Evolutionary conservation across 2,329 filamentous ascomycete species (phyloP), one percentile per base, ranked within the genome.

Genomic region (Fusarium graminum): DNA sequence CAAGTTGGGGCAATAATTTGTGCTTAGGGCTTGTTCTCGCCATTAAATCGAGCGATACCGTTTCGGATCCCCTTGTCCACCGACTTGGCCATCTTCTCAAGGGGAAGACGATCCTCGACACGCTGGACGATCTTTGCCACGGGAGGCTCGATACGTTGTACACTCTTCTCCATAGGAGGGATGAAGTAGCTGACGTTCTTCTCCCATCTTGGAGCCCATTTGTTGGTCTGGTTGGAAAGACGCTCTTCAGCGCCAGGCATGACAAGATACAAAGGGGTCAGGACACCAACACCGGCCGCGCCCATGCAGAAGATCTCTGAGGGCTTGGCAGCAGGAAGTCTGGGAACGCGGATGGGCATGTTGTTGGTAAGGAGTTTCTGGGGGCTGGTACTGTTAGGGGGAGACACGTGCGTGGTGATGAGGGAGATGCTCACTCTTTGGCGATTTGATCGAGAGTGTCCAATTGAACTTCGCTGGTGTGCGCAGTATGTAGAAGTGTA

Each of bases 201-300:
- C 76, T 88, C 85, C 86, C 86, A 88, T 55, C 84, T 82, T 17
- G 85, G 85, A 6, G 85, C 86, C 86, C 86, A 88, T 70, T 83
- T 82, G 59, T 80, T 78, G 5, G 86, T 88, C 74, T 86, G 84
- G 25, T 77, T 76, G 52, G 83, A 81, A 34, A 88, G 74, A 41
- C 81, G 81, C 74, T 87, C 83, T 66, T 86, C 82, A 59, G 84
- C 83, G 34, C 85, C 84, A 26, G 85, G 86, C 57, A 86, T 79
- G 71, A 86, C 79, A 70, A 87, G 80, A 78, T 86, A 87, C 70
- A 88, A 80, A 28, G 86, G 86, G 2, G 85, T 81, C 54, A 88
- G 81, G 67, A 80, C 83, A 44, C 77, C 80, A 59, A 86, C 78
- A 60, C 85, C 84, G 25, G 85, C 85, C 38, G 83, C 79, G 56